Conservation (phyloP, 2,329 filamentous ascomycete species). For the Beauveria varroae region DNA sequence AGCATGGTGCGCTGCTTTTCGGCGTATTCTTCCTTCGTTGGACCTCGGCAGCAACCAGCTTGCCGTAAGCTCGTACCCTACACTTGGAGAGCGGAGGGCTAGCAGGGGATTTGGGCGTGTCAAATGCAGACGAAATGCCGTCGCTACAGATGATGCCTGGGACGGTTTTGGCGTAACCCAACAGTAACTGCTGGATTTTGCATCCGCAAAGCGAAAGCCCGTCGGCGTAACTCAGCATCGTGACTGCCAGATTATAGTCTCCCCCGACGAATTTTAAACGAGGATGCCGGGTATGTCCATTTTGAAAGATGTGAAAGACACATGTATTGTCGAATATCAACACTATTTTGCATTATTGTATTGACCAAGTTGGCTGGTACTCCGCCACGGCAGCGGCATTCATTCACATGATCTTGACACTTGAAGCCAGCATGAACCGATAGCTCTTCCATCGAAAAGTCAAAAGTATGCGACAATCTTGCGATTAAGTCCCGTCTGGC, state of each 20-base stretch:
- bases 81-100: not conserved
- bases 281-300: not conserved
- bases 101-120: no score
- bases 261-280: not conserved
- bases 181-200: conserved; percentile 11
- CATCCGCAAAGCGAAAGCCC: conserved; percentile 16
- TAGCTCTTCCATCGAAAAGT: no score
- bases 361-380: not conserved
- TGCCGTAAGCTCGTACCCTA: not conserved
- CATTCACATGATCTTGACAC: conserved; percentile 8
- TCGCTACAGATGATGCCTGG: not conserved
- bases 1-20: not conserved
- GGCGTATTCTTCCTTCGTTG: not conserved
- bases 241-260: conserved; percentile 14
- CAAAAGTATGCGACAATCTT: no score
- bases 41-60: not conserved
- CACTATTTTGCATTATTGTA: no score
- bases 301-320: not conserved
- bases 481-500: no score
- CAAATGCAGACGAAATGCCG: no score
- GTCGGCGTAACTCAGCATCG: conserved; percentile 12
- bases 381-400: not conserved
- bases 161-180: conserved; percentile 12
- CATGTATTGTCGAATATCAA: not conserved
- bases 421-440: not conserved